Percentiles rank a stretch among this genome's conserved stretches.
These are phyloP conservation scores for Thraustotheca clavata DNA, from an alignment of 352 stramenopile genomes.

Conservation along the genomic window DNA sequence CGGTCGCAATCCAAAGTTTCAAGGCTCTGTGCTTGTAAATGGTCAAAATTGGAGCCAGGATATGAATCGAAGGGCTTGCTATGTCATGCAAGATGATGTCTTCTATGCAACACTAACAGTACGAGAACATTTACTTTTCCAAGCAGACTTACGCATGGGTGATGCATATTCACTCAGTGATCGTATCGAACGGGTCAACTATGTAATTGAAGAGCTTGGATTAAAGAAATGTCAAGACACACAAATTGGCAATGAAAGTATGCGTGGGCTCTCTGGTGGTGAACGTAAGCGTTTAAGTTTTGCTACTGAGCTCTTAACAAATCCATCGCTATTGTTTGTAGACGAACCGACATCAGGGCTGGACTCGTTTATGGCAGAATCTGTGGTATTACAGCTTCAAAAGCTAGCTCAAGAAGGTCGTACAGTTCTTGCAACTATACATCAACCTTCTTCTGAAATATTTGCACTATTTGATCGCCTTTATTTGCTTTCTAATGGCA, in stretches of 20 bases:
- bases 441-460: constrained; percentile 54
- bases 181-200: constrained; percentile 24
- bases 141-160: constrained; percentile 58
- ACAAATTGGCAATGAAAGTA: constrained; percentile 32
- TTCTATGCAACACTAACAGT: constrained; percentile 84
- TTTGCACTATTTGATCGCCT: constrained; percentile 36
- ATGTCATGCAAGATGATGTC: constrained; percentile 90
- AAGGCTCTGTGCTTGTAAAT: constrained; percentile 41
- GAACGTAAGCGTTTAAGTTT: constrained; percentile 73
- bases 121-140: constrained; percentile 74
- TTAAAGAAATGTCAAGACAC: constrained; percentile 37
- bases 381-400: constrained; percentile 29
- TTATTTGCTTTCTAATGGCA: constrained; percentile 32
- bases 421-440: constrained; percentile 81
- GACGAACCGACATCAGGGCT: constrained; percentile 66
- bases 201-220: constrained; percentile 39
- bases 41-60: constrained; percentile 34
- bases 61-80: constrained; percentile 40
- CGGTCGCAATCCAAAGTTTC: constrained; percentile 41
- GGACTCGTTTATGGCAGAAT: constrained; percentile 37
- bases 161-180: constrained; percentile 21
- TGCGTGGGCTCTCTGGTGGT: constrained; percentile 54
- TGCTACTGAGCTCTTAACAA: constrained; percentile 65
- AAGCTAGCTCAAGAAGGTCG: constrained; percentile 61
- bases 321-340: constrained; percentile 63